Percentiles rank a stretch among this genome's conserved stretches.
Evolutionary conservation across 2,329 filamentous ascomycete genomes (phyloP).

Genomic region (Paramyrothecium sp.): DNA sequence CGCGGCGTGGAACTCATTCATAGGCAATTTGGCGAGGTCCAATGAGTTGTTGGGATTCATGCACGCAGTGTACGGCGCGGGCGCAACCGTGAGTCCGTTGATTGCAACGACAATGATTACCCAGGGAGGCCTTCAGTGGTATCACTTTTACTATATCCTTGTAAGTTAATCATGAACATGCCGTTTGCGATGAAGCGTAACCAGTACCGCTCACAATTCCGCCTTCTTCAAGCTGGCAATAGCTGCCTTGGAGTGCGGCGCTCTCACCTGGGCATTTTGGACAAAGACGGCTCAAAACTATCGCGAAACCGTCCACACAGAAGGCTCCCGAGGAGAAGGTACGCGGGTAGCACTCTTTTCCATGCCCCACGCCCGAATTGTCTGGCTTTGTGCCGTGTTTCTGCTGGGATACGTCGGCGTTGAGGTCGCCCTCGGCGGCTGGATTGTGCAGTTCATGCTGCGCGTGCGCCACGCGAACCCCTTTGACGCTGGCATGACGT

Average conservation of each 20-base stretch:
- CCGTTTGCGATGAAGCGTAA: too few relatives aligned
- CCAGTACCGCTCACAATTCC: too few relatives aligned
- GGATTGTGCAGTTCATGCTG: slow-evolving; percentile 85
- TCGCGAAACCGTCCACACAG: slow-evolving; percentile 31
- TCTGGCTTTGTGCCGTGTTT: slow-evolving; percentile 72
- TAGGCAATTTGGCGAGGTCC: slow-evolving; percentile 65
- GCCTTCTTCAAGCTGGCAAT: slow-evolving; percentile 58
- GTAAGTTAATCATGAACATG: slow-evolving; percentile 37
- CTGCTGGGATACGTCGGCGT: slow-evolving; percentile 74
- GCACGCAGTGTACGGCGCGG: slow-evolving; percentile 67
- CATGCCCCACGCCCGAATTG: slow-evolving; percentile 46
- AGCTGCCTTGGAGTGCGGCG: slow-evolving; percentile 50
- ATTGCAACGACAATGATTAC: slow-evolving; percentile 71
- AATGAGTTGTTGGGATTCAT: slow-evolving; percentile 70
- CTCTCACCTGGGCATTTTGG: slow-evolving; percentile 60
- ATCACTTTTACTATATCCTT: slow-evolving; percentile 74
- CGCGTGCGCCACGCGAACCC: slow-evolving; percentile 64
- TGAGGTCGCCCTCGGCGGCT: slow-evolving; percentile 75
- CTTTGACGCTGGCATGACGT: slow-evolving; percentile 72
- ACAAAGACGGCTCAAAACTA: slow-evolving; percentile 52
- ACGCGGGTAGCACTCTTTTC: slow-evolving; percentile 36
- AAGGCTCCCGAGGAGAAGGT: slow-evolving; percentile 20
- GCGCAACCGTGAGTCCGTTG: slow-evolving; percentile 67
- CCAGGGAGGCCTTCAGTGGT: slow-evolving; percentile 61
- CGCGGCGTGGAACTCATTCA: slow-evolving; percentile 53